phyloP scores from a whole-genome alignment of 116 monocot genomes.

The Dioscorea cayenensis region DNA sequence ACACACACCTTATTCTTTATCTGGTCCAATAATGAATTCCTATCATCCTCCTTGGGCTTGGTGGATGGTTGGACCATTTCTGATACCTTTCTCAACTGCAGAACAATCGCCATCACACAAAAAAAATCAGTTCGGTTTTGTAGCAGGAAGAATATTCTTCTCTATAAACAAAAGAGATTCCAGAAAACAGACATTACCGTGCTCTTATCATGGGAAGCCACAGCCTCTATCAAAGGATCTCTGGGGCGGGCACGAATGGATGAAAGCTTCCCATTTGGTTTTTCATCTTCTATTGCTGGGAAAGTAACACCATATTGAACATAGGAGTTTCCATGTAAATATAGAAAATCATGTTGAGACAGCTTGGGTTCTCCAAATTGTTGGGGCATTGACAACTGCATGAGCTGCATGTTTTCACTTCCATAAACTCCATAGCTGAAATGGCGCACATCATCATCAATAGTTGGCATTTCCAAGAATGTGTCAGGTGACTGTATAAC shows the following conservation, averaged over 20 bases:
- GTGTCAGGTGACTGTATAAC: slow-evolving; percentile 13
- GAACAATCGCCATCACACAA: slow-evolving; percentile 1
- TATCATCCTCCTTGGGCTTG: slow-evolving; percentile 51
- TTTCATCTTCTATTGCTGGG: slow-evolving; percentile 31
- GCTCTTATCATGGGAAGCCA: slow-evolving; percentile 82
- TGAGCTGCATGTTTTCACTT: slow-evolving; percentile 30
- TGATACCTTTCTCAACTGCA: slow-evolving; percentile 90
- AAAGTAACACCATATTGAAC: slow-evolving; percentile 15
- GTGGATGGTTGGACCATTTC: slow-evolving; percentile 39
- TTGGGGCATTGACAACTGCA: slow-evolving; percentile 17
- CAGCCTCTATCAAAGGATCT: slow-evolving; percentile 74
- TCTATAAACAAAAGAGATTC: neutral
- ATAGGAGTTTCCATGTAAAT: slow-evolving; percentile 26
- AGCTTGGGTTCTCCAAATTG: slow-evolving; percentile 16
- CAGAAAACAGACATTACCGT: slow-evolving; percentile 26
- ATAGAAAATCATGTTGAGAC: slow-evolving; percentile 26
- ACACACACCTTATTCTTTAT: slow-evolving; percentile 74
- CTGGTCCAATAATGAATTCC: slow-evolving; percentile 71
- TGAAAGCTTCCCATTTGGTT: slow-evolving; percentile 19
- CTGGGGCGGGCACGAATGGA: slow-evolving; percentile 63
- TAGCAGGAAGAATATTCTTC: neutral
- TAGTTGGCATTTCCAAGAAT: slow-evolving; percentile 8
- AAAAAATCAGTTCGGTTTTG: neutral
- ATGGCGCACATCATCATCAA: slow-evolving; percentile 19
- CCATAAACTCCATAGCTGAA: slow-evolving; percentile 16